These are phyloP conservation scores for Podospora didyma DNA, from an alignment of 495 filamentous ascomycete species.

Conservation along the genomic window DNA sequence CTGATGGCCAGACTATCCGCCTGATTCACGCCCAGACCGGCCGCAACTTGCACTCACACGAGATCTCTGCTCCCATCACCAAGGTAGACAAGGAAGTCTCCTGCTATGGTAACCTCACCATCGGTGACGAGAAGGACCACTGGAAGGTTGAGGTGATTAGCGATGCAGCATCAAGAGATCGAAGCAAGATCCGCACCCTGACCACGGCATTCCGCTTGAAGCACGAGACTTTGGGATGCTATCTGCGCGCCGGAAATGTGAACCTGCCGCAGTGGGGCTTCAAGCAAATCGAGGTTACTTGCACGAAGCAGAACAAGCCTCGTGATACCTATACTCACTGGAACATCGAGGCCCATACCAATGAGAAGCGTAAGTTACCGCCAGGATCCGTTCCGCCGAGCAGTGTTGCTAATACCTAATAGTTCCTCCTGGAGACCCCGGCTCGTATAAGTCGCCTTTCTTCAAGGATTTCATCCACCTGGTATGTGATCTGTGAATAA, in stretches of 20 bases:
- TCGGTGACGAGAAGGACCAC: constrained; percentile 97
- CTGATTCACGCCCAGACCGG: constrained; percentile 94
- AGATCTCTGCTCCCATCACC: constrained; percentile 79
- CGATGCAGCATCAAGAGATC: constrained; percentile 82
- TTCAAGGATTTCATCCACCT: constrained; percentile 93
- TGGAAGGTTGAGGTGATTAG: constrained; percentile 91
- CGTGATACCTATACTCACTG: constrained; percentile 94
- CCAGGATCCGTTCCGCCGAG: not conserved
- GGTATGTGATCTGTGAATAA: constrained; percentile 11
- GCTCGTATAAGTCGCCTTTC: constrained; percentile 94
- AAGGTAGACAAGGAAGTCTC: constrained; percentile 93
- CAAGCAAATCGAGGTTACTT: constrained; percentile 98
- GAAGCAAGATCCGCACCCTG: constrained; percentile 81
- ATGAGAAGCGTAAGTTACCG: constrained; percentile 80
- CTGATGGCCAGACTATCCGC: constrained; percentile 73
- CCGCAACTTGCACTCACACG: constrained; percentile 92
- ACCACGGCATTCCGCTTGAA: constrained; percentile 90
- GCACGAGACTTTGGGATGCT: constrained; percentile 82
- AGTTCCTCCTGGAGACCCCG: constrained; percentile 90
- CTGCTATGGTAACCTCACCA: constrained; percentile 91
- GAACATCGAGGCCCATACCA: constrained; percentile 95
- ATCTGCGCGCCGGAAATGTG: constrained; percentile 90
- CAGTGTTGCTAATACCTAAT: constrained; percentile 18
- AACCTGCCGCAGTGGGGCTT: constrained; percentile 99
- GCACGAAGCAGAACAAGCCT: constrained; percentile 89